Base-by-base conservation (phyloP, 371 early-diverging fungal species). In the Mucor mucedo region DNA sequence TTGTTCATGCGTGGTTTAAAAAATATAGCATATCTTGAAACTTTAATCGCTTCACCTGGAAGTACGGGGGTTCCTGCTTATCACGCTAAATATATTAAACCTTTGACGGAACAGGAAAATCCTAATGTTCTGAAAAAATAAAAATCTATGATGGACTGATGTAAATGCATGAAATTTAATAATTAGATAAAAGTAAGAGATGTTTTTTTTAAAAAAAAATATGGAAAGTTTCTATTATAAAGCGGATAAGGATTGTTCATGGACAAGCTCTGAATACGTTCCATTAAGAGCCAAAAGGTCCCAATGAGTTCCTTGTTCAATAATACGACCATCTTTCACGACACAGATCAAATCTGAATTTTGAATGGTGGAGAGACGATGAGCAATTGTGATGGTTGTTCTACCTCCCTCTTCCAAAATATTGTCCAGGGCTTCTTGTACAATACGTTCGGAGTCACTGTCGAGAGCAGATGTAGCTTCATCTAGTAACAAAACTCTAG, bases 391-490 rank as follows among this genome's bases (percentile, higher is more conserved):
- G 30, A 92, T 81, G 3, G 92, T 89, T 13, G 83, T 88, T 29
- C 89, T 75, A 35, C 90, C 70, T 2, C 74, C 70, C 58, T 73
- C 89, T 52, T 85, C 71, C 2, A 87, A 63, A 9, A 94, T 91
- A 33, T 71, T 78, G 67, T 93, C 92, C 39, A 98, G 72, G 0
- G 95, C 97, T 47, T 84, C 84, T 65, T 98, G 94, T 9, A 99
- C 93, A 16, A 92, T 71, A 62, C 84, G 85, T 74, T 99, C 99
- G 47, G 89, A 87, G 59, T 92, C 88, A 33, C 91, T 87, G 71
- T 97, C 96, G 49, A 97, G 66, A 0, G 97, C 96, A 9, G 93
- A 91, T 2, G 99, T 98, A 0, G 99, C 96, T 70, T 99, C 99
- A 70, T 99, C 99, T 30, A 98, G 73, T 32, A 98, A 75, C 52